Percentiles rank a stretch among this genome's conserved stretches.
These are phyloP conservation scores for Podospora didyma DNA, from an alignment of 495 filamentous ascomycete species.

Conservation along the genomic window DNA sequence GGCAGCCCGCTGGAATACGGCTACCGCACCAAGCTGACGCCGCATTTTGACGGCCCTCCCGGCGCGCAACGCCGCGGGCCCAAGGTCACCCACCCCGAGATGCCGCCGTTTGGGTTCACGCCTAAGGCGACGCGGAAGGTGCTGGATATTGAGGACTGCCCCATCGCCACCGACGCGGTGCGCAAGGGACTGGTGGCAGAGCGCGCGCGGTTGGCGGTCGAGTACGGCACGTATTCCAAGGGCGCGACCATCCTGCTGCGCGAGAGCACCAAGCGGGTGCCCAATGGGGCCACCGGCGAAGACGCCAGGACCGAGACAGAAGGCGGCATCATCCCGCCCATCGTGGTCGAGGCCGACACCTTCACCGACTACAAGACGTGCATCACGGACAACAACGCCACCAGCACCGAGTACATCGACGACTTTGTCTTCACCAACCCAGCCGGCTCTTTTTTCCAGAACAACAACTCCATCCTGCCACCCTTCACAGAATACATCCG, in stretches of 20 bases:
- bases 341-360: conserved; percentile 30
- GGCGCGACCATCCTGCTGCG: conserved; percentile 88
- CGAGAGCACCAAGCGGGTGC: conserved; percentile 72
- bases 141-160: conserved; percentile 95
- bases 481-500: conserved; percentile 89
- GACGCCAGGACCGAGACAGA: conserved; percentile 8
- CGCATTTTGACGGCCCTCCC: conserved; percentile 78
- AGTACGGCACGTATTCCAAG: conserved; percentile 66
- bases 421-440: conserved; percentile 82
- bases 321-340: conserved; percentile 20
- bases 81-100: conserved; percentile 42
- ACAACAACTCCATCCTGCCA: conserved; percentile 98
- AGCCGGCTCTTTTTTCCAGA: conserved; percentile 95
- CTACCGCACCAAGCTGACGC: conserved; percentile 94
- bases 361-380: conserved; percentile 77
- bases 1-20: conserved; percentile 85
- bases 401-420: conserved; percentile 79
- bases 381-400: conserved; percentile 79
- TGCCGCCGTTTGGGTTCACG: conserved; percentile 89
- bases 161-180: conserved; percentile 84
- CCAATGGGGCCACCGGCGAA: conserved; percentile 39
- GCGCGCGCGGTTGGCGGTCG: conserved; percentile 62
- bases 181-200: conserved; percentile 70
- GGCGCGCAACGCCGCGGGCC: conserved; percentile 33
- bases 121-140: conserved; percentile 66